These are phyloP conservation scores for Tylopilus subfusipes DNA, from an alignment of 768 basidiomycete species.

Conservation along the genomic window DNA sequence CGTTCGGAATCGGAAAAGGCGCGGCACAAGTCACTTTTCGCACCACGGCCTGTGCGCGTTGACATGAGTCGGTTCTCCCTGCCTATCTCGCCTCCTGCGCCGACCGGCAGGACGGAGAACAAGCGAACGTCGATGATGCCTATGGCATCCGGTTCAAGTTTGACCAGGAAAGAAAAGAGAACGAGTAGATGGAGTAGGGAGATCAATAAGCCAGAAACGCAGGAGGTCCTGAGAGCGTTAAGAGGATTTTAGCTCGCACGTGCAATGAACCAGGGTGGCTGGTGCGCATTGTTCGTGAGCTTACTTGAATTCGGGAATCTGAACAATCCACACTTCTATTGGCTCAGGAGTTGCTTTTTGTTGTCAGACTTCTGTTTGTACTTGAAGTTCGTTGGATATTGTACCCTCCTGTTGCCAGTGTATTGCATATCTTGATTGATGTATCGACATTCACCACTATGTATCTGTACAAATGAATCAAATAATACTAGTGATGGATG, in stretches of 20 bases:
- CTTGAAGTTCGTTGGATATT: neutral
- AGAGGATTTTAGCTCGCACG: neutral
- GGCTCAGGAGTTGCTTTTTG: neutral
- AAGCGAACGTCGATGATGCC: conserved; percentile 1
- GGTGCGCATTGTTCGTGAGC: neutral
- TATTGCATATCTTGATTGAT: neutral
- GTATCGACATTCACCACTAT: neutral
- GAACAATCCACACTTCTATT: neutral
- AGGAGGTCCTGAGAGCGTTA: conserved; percentile 19
- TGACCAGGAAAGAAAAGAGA: conserved; percentile 15
- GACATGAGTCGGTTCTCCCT: conserved; percentile 19
- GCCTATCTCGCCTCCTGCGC: conserved; percentile 2
- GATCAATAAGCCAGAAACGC: conserved; percentile 20
- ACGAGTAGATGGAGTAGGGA: conserved; percentile 16
- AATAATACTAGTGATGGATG: neutral
- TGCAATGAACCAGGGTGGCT: neutral
- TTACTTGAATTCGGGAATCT: neutral
- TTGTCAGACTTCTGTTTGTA: neutral
- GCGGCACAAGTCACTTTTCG: conserved; percentile 13
- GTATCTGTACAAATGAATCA: neutral
- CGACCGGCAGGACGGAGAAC: neutral
- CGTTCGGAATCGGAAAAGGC: neutral
- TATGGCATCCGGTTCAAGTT: neutral
- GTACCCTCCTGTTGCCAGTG: neutral
- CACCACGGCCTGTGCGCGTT: conserved; percentile 5